These are phyloP conservation scores for Suillus bovinus DNA, from an alignment of 768 basidiomycete species.

Conservation along the genomic window DNA sequence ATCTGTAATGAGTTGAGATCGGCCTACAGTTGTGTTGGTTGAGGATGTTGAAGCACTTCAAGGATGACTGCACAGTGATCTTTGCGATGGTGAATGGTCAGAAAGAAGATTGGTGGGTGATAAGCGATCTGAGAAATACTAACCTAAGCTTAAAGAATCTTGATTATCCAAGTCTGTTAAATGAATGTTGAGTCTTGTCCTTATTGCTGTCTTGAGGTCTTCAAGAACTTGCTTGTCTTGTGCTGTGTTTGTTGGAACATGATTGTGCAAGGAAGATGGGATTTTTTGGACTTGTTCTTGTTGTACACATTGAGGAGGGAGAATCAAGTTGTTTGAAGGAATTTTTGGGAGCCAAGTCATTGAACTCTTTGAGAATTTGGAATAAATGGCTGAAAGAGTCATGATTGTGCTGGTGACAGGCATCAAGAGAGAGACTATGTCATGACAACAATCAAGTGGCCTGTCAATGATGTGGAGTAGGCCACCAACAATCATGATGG, in stretches of 20 bases:
- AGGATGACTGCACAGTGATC: not conserved
- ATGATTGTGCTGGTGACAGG: not conserved
- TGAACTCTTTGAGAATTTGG: not conserved
- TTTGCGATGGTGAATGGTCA: not conserved
- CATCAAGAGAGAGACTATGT: not conserved
- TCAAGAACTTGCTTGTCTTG: not conserved
- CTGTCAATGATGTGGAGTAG: not conserved
- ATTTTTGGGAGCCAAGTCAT: not conserved
- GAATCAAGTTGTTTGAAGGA: not conserved
- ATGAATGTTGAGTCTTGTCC: not conserved
- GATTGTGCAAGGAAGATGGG: not conserved
- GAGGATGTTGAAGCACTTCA: not conserved
- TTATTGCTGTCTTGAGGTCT: not conserved
- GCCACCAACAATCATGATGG: not conserved
- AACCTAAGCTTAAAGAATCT: not conserved
- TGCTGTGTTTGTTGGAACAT: not conserved
- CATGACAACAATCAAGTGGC: not conserved
- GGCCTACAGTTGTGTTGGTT: not conserved
- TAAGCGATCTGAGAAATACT: not conserved
- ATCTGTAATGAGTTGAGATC: not conserved
- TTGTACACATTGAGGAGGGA: not conserved
- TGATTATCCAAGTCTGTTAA: not conserved
- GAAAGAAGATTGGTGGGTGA: not conserved
- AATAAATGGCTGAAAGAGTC: not conserved
- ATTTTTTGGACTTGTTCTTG: not conserved